Percentiles rank a stretch among this genome's conserved stretches.
These are phyloP conservation scores for Metroxylon sagu DNA, from an alignment of 176 grass and related monocot genomes.

Conservation along the genomic window DNA sequence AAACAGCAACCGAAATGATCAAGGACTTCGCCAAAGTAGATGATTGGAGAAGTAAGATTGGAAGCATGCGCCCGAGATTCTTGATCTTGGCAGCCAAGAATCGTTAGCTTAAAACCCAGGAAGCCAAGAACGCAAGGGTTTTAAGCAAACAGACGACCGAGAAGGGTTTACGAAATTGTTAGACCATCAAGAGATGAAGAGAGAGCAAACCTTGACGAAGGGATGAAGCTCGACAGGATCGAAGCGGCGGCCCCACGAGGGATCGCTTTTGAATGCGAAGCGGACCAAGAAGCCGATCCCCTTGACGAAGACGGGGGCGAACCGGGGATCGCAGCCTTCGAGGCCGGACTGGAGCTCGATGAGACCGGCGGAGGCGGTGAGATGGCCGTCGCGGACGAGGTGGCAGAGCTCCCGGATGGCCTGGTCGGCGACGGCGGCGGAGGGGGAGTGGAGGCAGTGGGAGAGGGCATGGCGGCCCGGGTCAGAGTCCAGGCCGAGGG, in stretches of 20 bases:
- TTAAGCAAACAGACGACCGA: too few relatives aligned
- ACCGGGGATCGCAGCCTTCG: conserved; percentile 8
- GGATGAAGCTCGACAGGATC: conserved; percentile 34
- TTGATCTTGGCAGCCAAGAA: too few relatives aligned
- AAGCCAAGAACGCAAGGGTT: too few relatives aligned
- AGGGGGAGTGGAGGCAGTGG: conserved; percentile 24
- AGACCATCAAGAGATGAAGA: too few relatives aligned
- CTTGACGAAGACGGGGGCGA: conserved; percentile 18
- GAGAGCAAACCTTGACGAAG: conserved; percentile 33
- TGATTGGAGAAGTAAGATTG: too few relatives aligned
- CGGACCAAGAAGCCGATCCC: conserved; percentile 22
- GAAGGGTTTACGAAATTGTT: too few relatives aligned
- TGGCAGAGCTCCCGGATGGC: conserved; percentile 28
- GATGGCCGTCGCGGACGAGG: conserved; percentile 29
- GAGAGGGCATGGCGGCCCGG: conserved; percentile 22
- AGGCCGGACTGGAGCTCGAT: conserved; percentile 26
- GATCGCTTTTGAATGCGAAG: conserved; percentile 6
- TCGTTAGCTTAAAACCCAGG: too few relatives aligned
- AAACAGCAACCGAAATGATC: too few relatives aligned
- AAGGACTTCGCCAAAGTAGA: too few relatives aligned
- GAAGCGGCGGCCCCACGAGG: conserved; percentile 10
- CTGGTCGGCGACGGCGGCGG: conserved; percentile 31
- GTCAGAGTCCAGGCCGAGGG: conserved; percentile 19
- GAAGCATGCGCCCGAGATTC: too few relatives aligned
- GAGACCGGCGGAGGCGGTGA: conserved; percentile 27